Base-by-base conservation (phyloP, 2,329 filamentous ascomycete species). In the Dactylellina parvicollis region DNA sequence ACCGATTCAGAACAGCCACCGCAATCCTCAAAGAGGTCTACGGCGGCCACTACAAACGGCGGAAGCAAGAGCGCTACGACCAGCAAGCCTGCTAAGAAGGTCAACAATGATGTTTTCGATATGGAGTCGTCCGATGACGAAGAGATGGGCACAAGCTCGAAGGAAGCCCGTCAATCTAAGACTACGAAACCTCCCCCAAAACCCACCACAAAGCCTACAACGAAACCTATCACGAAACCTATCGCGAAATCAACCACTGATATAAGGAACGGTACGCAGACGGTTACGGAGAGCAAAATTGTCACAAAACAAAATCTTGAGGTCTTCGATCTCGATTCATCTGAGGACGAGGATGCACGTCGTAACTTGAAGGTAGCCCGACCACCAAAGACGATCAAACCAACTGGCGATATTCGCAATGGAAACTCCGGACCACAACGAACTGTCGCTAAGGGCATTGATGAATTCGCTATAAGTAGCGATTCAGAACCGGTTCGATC, bases 51-150 rank as follows among this genome's bases (percentile, higher is more conserved):
- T 20, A 12, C 40, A 2, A 32, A 18, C 38, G 14, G 14, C 14
- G 16, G 9, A 2, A 59, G n/a, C 24, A 59, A 46, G 4, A 24
- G 14, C 9, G 16, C 34, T 42, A 20, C 4, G n/a, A 59, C 9
- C 28, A 59, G 32, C 52, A 59, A 50, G n/a, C 14, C 55, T 9
- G 14, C 26, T 20, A 69, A 69, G 30, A 50, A 59, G n/a, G 12
- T 20, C 8, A 54, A 22, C 14, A 32, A 47, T 22, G 55, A 69
- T 8, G 64, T 55, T 24, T 69, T 69, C 28, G 64, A 69, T 46
- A 46, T 69, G 16, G 64, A 69, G 16, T 54, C 64, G 12, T 69
- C 64, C 7, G 64, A 55, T 30, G 64, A 69, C 30, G 64, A 69
- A 44, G 61, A 40, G 22, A 50, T 57, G 26, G 16, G 22, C 3